These are phyloP conservation scores for Mallotus repandus DNA, from an alignment of 441 rosid species.

Conservation along the genomic window DNA sequence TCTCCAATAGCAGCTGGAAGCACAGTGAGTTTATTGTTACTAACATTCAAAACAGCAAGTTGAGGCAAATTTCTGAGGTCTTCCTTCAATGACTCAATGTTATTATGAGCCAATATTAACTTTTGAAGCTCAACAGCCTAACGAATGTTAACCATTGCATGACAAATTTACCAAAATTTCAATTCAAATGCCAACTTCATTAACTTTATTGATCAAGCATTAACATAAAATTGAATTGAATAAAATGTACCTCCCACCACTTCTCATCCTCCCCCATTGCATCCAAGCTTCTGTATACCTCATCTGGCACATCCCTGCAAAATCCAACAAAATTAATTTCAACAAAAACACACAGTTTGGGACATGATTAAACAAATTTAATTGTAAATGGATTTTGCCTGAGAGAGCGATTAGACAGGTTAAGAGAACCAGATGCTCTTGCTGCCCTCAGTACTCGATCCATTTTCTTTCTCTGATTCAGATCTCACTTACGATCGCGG, in stretches of 20 bases:
- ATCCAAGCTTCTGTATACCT: slow-evolving; percentile 63
- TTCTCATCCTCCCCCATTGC: slow-evolving; percentile 74
- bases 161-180: slow-evolving; percentile 9
- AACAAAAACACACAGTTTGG: neutral
- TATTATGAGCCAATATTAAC: slow-evolving; percentile 87
- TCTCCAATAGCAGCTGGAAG: slow-evolving; percentile 90
- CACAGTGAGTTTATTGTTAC: slow-evolving; percentile 64
- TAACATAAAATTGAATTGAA: too few species aligned
- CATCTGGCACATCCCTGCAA: slow-evolving; percentile 67
- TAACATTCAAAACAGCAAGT: slow-evolving; percentile 72
- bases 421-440: slow-evolving; percentile 85
- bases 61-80: slow-evolving; percentile 67
- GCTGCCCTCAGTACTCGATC: slow-evolving; percentile 86
- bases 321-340: neutral
- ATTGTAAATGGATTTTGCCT: slow-evolving; percentile 35
- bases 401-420: slow-evolving; percentile 89
- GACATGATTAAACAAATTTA: neutral
- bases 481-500: neutral
- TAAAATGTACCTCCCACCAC: slow-evolving; percentile 89
- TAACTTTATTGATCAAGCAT: too few species aligned
- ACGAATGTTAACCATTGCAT: neutral
- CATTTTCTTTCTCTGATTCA: slow-evolving; percentile 32
- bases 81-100: slow-evolving; percentile 66
- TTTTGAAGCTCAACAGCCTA: slow-evolving; percentile 88
- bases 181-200: too few species aligned